Evolutionary conservation across 768 basidiomycete genomes (phyloP), one percentile per base, ranked within the genome.

Genomic region (Rubroboletus satanas): DNA sequence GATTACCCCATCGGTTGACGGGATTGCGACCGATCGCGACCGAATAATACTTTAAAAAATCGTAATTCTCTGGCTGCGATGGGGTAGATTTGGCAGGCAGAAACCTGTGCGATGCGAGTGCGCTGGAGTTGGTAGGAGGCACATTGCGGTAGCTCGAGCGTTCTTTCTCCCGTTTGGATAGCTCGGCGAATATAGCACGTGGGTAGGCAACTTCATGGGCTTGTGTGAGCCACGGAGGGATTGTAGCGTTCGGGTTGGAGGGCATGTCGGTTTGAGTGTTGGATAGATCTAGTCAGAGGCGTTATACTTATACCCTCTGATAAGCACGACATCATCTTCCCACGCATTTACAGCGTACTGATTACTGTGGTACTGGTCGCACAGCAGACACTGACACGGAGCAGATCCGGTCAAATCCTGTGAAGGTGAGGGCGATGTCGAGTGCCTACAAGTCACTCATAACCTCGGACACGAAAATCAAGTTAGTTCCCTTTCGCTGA

Each of bases 1-100:
- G 87, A 74, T 93, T 92, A 32, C 68, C 70, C 44, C 60, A 61
- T 21, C 62, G 45, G 62, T 88, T 81, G 28, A 65, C 67, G 29
- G 75, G 74, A 46, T 75, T 66, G 46, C 65, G 68, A 18, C 81
- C 86, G n/a, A 75, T 66, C 6, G 75, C 66, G 55, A 83, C 72
- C 14, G 87, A 82, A 65, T 89, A 91, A 59, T 87, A 71, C 26
- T 72, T 69, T 50, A 63, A 37, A 42, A 55, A 63, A 7, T 73
- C 71, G 0, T 42, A 26, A 32, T 52, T 51, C 15, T 59, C 62
- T 29, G 52, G 21, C 14, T 56, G 63, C 7, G 57, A 48, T 17
- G 57, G 17, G 10, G 45, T 7, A n/a, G 44, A 32, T 57, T 55
- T 62, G 2, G 42, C 43, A 7, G 53, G 35, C 11, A 55, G n/a